phyloP scores from a whole-genome alignment of 148 eudicot genomes.

The Rhododendron mucronatum region DNA sequence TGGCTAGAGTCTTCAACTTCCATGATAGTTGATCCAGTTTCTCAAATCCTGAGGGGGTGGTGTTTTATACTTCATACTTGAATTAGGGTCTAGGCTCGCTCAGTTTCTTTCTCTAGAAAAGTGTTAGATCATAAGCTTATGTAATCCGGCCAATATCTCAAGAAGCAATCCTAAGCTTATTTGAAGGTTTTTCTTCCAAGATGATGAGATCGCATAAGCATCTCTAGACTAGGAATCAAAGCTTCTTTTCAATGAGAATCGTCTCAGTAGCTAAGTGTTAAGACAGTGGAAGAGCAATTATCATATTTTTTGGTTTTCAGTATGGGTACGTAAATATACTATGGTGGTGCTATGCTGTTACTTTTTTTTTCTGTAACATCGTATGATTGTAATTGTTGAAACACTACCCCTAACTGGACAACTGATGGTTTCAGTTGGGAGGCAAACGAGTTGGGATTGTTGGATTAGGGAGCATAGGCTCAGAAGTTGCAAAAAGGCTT shows the following conservation, averaged over 20 bases:
- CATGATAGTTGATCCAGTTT: neutral
- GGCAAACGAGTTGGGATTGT: slow-evolving; percentile 63
- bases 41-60: neutral
- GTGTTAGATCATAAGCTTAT: neutral
- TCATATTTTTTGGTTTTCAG: neutral
- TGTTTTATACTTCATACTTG: neutral
- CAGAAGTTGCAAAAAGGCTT: slow-evolving; percentile 59
- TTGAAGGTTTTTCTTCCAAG: neutral
- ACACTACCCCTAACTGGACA: neutral
- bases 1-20: neutral
- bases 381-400: neutral
- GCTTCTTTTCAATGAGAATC: neutral
- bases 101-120: neutral
- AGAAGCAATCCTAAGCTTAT: neutral
- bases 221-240: neutral
- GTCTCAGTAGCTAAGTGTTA: neutral
- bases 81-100: neutral
- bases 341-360: neutral
- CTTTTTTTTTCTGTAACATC: neutral
- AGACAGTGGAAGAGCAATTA: neutral
- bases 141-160: neutral
- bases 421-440: slow-evolving; percentile 33
- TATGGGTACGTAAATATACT: neutral
- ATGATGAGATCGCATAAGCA: neutral
- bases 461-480: slow-evolving; percentile 73